A percentile compares a stretch with the other conserved stretches of the same genome.
These are phyloP conservation scores for Bipolaris bicolor DNA, from an alignment of 2,329 filamentous ascomycete species.

Conservation along the genomic window DNA sequence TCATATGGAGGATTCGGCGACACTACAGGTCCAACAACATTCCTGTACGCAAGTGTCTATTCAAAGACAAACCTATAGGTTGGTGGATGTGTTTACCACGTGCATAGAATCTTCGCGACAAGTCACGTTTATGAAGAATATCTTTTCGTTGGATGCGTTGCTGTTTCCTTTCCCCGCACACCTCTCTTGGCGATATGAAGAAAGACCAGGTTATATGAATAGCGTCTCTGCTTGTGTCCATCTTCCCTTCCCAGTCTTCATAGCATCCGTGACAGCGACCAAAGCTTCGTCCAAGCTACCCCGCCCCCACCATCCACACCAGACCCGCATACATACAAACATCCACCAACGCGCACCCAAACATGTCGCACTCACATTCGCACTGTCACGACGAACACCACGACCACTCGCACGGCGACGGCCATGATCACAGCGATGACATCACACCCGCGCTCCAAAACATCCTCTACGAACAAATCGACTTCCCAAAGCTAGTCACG, in stretches of 20 bases:
- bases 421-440: constrained; percentile 89
- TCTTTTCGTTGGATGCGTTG: constrained; percentile 14
- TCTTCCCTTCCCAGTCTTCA: constrained; percentile 1
- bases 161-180: background rate
- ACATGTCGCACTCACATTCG: constrained; percentile 17
- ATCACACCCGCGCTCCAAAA: constrained; percentile 88
- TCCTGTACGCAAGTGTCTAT: background rate
- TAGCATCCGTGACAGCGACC: background rate
- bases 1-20: constrained; percentile 1
- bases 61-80: background rate
- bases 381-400: constrained; percentile 40
- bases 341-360: constrained; percentile 2
- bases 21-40: constrained; percentile 7
- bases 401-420: constrained; percentile 35
- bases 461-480: constrained; percentile 89
- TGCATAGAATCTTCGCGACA: constrained; percentile 15
- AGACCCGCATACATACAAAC: constrained; percentile 13
- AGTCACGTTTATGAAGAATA: constrained; percentile 6
- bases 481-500: constrained; percentile 83
- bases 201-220: background rate
- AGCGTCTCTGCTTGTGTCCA: background rate
- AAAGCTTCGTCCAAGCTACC: constrained; percentile 33
- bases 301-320: constrained; percentile 23
- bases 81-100: constrained; percentile 23
- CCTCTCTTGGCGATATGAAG: constrained; percentile 7